Conservation (phyloP, 169 alveolate species). For the Cryptosporidium meleagridis region DNA sequence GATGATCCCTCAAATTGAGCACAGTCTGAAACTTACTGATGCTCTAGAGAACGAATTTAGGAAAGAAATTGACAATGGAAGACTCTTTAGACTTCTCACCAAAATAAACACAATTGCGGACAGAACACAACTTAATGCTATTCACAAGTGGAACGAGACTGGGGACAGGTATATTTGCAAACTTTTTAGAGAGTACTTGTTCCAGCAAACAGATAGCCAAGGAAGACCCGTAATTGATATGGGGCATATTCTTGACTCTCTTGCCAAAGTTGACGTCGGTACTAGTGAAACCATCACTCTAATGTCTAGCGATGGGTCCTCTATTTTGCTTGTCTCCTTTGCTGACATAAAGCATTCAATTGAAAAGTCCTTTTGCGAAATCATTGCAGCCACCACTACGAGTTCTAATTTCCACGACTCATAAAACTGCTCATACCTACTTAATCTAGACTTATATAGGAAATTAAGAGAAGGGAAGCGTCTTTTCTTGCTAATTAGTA, state of each 20-base stretch:
- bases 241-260: slow-evolving; percentile 71
- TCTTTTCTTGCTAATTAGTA: slow-evolving; percentile 9
- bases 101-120: slow-evolving; percentile 71
- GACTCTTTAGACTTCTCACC: slow-evolving; percentile 54
- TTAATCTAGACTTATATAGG: slow-evolving; percentile 9
- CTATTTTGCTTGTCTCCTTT: slow-evolving; percentile 56
- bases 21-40: slow-evolving; percentile 62
- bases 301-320: slow-evolving; percentile 73
- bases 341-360: slow-evolving; percentile 65
- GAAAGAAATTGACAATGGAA: slow-evolving; percentile 71
- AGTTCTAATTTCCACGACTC: slow-evolving; percentile 41
- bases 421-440: background rate
- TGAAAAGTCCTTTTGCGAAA: slow-evolving; percentile 64
- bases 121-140: slow-evolving; percentile 67
- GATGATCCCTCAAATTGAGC: slow-evolving; percentile 74
- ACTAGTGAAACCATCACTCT: slow-evolving; percentile 70
- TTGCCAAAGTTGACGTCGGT: slow-evolving; percentile 71
- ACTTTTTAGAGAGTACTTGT: slow-evolving; percentile 60
- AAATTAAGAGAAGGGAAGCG: background rate
- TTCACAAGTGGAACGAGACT: slow-evolving; percentile 73
- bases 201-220: slow-evolving; percentile 71
- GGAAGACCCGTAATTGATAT: slow-evolving; percentile 71
- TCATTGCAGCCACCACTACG: slow-evolving; percentile 62
- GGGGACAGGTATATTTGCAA: slow-evolving; percentile 71
- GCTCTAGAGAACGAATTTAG: slow-evolving; percentile 71